Base-by-base conservation (phyloP, 257 asterid genomes). In the Plantago ovata region DNA sequence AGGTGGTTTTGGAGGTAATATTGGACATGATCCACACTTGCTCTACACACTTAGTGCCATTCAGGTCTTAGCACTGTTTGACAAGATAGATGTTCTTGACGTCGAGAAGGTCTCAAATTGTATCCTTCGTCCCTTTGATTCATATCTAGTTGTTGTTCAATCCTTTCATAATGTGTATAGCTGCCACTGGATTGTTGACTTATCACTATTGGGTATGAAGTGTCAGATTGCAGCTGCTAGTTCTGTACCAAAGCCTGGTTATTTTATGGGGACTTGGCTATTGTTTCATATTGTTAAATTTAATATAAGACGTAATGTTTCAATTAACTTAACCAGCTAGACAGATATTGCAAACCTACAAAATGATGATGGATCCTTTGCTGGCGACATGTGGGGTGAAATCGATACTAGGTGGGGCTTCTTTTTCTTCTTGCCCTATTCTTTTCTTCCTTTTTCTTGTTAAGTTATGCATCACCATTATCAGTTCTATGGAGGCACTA, bases 301-400 rank as follows among this genome's bases (percentile, higher is more conserved):
- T 64, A 5, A 38, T 13, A 41, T 18, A 38, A 24, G 58, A 55
- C 18, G 18, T 59, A 1, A 22, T 36, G 11, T 36, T 60, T 38
- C 9, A 6, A 45, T 40, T 15, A 52, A 65, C 89, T 87, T 91
- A 78, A 83, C 87, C 62, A 36, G 62, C 69, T 58, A 72, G 72
- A 62, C 67, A 92, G 98, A 85, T 81, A 68, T 92, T 66, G 85
- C 81, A 23, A 70, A 83, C 82, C 78, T 88, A 72, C 98, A 92
- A 71, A 82, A 83, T 59, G 95, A 85, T 65, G 96, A 92, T 64
- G 96, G 98, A 65, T 88, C 98, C 53, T 84, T 92, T 74, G 64
- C 85, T 63, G 96, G 96, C 66, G 98, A 85, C 76, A 76, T 84
- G 56, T 92, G 98, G 98, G 98, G 95, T 71, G 98, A 92, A 82